These are phyloP conservation scores for Botryotinia narcissicola DNA, from an alignment of 2,329 filamentous ascomycete genomes.

Conservation along the genomic window DNA sequence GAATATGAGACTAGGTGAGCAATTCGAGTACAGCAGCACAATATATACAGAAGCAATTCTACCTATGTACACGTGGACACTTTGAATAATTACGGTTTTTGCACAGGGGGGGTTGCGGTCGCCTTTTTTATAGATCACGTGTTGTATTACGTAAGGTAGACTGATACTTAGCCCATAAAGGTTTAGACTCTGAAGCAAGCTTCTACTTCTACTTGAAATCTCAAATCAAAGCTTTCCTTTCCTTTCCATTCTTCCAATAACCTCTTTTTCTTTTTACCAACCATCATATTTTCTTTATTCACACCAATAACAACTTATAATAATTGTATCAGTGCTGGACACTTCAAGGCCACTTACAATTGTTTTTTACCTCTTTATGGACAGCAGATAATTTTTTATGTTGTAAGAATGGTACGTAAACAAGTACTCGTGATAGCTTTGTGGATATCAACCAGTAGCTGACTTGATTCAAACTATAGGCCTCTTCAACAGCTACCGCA, in stretches of 20 bases:
- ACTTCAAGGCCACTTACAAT: slow-evolving; percentile 28
- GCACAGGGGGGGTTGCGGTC: neutral
- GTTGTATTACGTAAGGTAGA: fast-evolving
- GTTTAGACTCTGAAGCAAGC: neutral
- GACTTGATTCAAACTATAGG: slow-evolving; percentile 25
- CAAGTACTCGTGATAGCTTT: neutral
- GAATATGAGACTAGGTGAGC: neutral
- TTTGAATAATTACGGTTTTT: no score
- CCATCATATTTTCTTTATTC: slow-evolving; percentile 13
- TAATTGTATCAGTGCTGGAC: slow-evolving; percentile 34
- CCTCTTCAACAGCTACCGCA: slow-evolving; percentile 52
- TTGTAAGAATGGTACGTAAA: slow-evolving; percentile 36
- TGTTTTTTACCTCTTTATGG: slow-evolving; percentile 25
- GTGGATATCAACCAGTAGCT: neutral
- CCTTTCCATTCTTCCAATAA: neutral
- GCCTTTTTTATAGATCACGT: neutral
- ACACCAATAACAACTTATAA: neutral
- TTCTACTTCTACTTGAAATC: slow-evolving; percentile 4
- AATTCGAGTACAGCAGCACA: neutral
- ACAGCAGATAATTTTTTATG: slow-evolving; percentile 25
- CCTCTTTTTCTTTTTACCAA: slow-evolving; percentile 10
- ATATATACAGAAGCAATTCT: slow-evolving; percentile 7
- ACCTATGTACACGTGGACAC: neutral
- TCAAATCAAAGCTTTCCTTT: slow-evolving; percentile 10
- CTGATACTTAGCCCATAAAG: neutral